phyloP scores from a whole-genome alignment of 345 rosid species.

The Anastatica hierochuntica region DNA sequence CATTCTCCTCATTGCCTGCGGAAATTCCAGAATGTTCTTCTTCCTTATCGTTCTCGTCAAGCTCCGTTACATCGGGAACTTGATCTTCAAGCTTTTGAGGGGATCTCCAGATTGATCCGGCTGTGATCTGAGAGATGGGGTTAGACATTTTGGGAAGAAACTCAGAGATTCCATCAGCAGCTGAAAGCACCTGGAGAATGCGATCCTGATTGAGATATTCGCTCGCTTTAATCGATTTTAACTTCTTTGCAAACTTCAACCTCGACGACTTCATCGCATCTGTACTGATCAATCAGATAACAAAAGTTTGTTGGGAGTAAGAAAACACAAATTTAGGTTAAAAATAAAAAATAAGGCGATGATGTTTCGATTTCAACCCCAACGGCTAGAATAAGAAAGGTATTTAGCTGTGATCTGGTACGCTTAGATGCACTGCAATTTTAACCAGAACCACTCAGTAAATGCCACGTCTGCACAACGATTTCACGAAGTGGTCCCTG shows the following conservation, averaged over 20 bases:
- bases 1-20: constrained; percentile 37
- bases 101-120: constrained; percentile 17
- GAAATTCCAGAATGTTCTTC: constrained; percentile 24
- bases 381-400: constrained; percentile 48
- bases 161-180: constrained; percentile 49
- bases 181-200: constrained; percentile 41
- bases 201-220: constrained; percentile 59
- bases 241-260: constrained; percentile 59
- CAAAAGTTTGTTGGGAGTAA: background rate
- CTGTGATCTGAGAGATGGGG: constrained; percentile 22
- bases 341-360: background rate
- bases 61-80: constrained; percentile 40
- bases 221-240: constrained; percentile 49
- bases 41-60: constrained; percentile 37
- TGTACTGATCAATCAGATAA: background rate
- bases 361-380: constrained; percentile 22
- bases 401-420: background rate
- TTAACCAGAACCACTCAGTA: too few species aligned
- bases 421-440: background rate
- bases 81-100: constrained; percentile 26
- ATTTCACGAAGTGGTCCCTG: too few species aligned
- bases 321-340: constrained; percentile 3
- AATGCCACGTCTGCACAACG: too few species aligned
- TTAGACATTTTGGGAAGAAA: constrained; percentile 23
- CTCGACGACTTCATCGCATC: constrained; percentile 62